Evolutionary conservation across 257 asterid species (phyloP), one percentile per base, ranked within the genome.

Genomic region (Nicotiana noctiflora): DNA sequence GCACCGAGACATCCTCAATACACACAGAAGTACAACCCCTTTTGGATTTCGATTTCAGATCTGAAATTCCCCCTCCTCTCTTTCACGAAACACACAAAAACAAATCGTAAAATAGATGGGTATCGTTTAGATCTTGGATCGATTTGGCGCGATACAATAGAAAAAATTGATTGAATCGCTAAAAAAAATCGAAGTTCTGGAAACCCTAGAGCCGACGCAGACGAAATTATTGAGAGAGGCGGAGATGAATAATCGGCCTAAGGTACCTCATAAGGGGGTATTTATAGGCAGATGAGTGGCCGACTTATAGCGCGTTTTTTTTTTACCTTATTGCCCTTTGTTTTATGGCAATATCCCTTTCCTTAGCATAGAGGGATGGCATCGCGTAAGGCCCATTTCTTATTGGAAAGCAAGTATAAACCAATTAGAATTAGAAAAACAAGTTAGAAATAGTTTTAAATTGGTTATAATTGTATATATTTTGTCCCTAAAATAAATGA

Each of bases 1-100:
- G 87, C 98, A 94, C 90, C 98, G 90, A 85, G 98, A 93, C 98
- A 93, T 92, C 89, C 88, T 89, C 85, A 55, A 77, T 80, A 81
- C 81, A 72, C 64, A 82, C 32, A 40, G 11, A 19, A 40, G 46
- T 8, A 40, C 10, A 11, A 3, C 76, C n/a, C 77, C 4, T 72
- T 68, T 23, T 59, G 68, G 9, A 67, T 10, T 60, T 53, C 46
- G 59, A 5, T 46, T 61, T 86, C 86, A 84, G 82, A 81, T 62
- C 85, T 76, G 79, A 76, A 60, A 63, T 68, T 87, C 72, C 64
- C 77, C 77, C 21, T 15, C 77, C 72, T 29, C 25, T 27, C 40
- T 49, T 44, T 52, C n/a, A 46, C 86, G 56, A 75, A n/a, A 44
- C n/a, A 74, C 0, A 53, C 40, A 31, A 77, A 61, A 65, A 52